phyloP scores from a whole-genome alignment of 78 protist genomes.

The Neovahlkampfia damariscottae region DNA sequence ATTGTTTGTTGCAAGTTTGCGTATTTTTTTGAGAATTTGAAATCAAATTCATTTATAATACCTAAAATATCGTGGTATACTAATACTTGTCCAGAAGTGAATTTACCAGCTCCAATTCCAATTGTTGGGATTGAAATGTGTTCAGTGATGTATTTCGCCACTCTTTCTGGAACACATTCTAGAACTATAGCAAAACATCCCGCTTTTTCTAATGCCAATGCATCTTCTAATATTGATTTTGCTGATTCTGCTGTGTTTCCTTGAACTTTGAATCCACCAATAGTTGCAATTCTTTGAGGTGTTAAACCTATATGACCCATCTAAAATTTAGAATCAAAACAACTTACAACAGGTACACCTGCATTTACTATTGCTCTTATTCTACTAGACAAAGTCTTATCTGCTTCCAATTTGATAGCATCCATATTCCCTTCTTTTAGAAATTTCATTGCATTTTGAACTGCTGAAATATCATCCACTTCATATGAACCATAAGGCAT shows the following conservation, averaged over 20 bases:
- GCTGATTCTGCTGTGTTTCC: constrained; percentile 36
- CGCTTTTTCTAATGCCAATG: constrained; percentile 70
- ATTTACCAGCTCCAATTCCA: constrained; percentile 86
- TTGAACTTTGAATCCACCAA: constrained; percentile 78
- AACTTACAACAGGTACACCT: constrained; percentile 77
- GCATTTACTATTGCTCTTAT: constrained; percentile 39
- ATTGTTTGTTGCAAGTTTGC: constrained; percentile 16
- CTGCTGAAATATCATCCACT: constrained; percentile 36
- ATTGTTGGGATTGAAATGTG: constrained; percentile 64
- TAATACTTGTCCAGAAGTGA: constrained; percentile 76
- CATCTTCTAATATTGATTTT: constrained; percentile 56
- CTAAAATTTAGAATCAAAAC: no score
- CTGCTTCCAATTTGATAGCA: constrained; percentile 81
- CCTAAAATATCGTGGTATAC: constrained; percentile 81
- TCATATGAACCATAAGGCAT: constrained; percentile 86
- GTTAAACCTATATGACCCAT: constrained; percentile 88
- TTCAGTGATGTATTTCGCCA: constrained; percentile 52
- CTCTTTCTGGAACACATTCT: constrained; percentile 71
- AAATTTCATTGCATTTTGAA: constrained; percentile 59
- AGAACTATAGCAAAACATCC: constrained; percentile 76
- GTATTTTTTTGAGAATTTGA: constrained; percentile 62
- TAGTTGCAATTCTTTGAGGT: constrained; percentile 61
- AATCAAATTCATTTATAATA: constrained; percentile 37
- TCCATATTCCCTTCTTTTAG: constrained; percentile 61
- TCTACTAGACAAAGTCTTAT: background rate